phyloP scores from a whole-genome alignment of 1,139 yeast species.

The Meyerozyma athensensis region DNA sequence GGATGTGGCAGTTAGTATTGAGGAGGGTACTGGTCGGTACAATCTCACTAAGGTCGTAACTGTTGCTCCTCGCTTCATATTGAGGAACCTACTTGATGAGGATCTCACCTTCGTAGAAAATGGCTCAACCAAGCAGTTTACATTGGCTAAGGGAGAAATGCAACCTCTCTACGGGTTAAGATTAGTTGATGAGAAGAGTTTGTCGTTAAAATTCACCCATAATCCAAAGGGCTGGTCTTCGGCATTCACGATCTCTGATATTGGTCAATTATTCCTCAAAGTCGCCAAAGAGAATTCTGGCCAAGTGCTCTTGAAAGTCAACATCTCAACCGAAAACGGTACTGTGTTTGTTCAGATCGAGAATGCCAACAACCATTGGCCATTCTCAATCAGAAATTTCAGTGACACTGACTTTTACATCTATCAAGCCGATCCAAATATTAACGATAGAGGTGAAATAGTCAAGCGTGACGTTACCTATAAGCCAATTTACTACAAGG shows the following conservation, averaged over 20 bases:
- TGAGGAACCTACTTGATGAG: constrained; percentile 57
- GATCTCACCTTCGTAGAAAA: constrained; percentile 64
- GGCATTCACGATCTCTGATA: constrained; percentile 77
- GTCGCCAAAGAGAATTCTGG: constrained; percentile 59
- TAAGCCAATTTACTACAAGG: constrained; percentile 69
- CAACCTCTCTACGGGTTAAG: constrained; percentile 66
- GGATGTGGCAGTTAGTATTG: constrained; percentile 68
- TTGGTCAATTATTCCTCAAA: constrained; percentile 77
- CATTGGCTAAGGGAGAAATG: constrained; percentile 45
- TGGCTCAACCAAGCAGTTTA: constrained; percentile 49
- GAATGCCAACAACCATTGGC: constrained; percentile 82
- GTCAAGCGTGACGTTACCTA: constrained; percentile 46
- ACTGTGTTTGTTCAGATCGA: constrained; percentile 73
- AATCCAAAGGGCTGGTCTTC: constrained; percentile 74
- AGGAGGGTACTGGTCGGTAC: constrained; percentile 88
- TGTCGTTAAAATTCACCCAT: constrained; percentile 56
- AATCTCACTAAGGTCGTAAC: constrained; percentile 72
- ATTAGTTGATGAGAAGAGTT: constrained; percentile 44
- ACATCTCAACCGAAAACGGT: constrained; percentile 71
- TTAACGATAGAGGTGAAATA: constrained; percentile 67
- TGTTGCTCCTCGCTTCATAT: constrained; percentile 75
- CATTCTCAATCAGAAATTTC: constrained; percentile 84
- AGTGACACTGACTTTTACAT: constrained; percentile 79
- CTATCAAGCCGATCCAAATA: constrained; percentile 80
- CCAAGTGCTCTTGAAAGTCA: constrained; percentile 67